Evolutionary conservation across 208 protist genomes (phyloP).

Genomic region (Herpetomonas samuelpessoai): DNA sequence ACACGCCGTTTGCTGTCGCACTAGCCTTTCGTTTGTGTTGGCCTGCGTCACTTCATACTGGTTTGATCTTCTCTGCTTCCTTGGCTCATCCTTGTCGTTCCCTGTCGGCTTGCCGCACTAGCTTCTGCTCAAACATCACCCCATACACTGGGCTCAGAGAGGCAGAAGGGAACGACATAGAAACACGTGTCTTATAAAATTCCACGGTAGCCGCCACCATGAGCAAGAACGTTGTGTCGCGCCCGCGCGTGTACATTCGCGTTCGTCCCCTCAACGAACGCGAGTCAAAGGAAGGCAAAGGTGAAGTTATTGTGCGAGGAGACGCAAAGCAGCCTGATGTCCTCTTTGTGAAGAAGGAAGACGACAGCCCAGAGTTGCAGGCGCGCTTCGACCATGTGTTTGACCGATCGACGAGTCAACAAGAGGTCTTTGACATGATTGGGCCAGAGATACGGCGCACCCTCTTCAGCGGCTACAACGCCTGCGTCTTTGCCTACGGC

Average conservation of each 20-base stretch:
- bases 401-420: conserved; percentile 37
- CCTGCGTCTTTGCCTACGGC: conserved; percentile 94
- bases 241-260: conserved; percentile 87
- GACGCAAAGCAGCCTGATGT: conserved; percentile 62
- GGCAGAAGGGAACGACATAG: too few relatives aligned
- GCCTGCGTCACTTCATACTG: background rate
- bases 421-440: conserved; percentile 61
- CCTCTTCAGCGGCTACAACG: conserved; percentile 89
- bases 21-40: too few relatives aligned
- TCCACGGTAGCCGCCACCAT: conserved; percentile 15
- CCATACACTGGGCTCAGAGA: too few relatives aligned
- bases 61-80: background rate
- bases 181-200: too few relatives aligned
- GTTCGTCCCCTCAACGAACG: conserved; percentile 86
- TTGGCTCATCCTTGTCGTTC: conserved; percentile 6
- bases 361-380: conserved; percentile 53
- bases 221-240: conserved; percentile 71
- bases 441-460: conserved; percentile 64
- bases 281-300: conserved; percentile 65
- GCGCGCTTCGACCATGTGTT: conserved; percentile 88
- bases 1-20: too few relatives aligned
- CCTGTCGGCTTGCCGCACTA: conserved; percentile 1
- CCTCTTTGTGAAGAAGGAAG: conserved; percentile 77
- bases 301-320: conserved; percentile 57
- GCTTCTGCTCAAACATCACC: background rate